These are phyloP conservation scores for Articulospora tetracladia DNA, from an alignment of 495 filamentous ascomycete genomes.

Conservation along the genomic window DNA sequence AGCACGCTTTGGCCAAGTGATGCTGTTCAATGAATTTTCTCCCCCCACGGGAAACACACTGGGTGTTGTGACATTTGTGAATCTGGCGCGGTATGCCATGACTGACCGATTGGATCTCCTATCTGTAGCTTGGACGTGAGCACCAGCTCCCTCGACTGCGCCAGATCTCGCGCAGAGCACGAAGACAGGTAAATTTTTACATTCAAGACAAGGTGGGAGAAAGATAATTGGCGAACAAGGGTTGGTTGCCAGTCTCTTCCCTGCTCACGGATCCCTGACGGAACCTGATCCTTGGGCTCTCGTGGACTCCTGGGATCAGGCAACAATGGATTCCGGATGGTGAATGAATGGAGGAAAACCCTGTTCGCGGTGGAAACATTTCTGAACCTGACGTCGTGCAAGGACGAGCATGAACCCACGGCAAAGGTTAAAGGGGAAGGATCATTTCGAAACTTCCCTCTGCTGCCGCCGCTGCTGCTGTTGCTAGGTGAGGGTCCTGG, in stretches of 20 bases:
- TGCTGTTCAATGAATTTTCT: too few species aligned
- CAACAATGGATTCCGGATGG: conserved; percentile 8
- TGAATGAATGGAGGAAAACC: conserved; percentile 15
- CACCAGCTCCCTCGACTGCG: too few species aligned
- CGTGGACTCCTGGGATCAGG: conserved; percentile 22
- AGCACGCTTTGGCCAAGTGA: background rate
- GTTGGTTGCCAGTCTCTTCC: background rate
- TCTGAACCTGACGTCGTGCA: background rate
- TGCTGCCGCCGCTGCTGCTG: too few species aligned
- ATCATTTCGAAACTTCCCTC: too few species aligned
- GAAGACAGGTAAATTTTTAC: background rate
- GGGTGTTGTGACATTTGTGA: too few species aligned
- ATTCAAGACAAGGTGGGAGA: conserved; percentile 1
- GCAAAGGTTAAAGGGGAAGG: too few species aligned
- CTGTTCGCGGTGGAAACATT: background rate
- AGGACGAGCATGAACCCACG: too few species aligned
- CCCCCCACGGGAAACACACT: too few species aligned
- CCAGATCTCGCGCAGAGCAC: background rate
- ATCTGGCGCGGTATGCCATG: too few species aligned
- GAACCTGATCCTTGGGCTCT: conserved; percentile 15
- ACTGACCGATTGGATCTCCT: too few species aligned
- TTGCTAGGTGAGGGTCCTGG: too few species aligned
- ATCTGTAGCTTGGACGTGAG: too few species aligned
- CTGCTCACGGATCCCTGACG: background rate
- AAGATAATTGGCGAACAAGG: background rate